Conservation (phyloP, 352 stramenopile genomes). For the Phytopythium ostracodes region DNA sequence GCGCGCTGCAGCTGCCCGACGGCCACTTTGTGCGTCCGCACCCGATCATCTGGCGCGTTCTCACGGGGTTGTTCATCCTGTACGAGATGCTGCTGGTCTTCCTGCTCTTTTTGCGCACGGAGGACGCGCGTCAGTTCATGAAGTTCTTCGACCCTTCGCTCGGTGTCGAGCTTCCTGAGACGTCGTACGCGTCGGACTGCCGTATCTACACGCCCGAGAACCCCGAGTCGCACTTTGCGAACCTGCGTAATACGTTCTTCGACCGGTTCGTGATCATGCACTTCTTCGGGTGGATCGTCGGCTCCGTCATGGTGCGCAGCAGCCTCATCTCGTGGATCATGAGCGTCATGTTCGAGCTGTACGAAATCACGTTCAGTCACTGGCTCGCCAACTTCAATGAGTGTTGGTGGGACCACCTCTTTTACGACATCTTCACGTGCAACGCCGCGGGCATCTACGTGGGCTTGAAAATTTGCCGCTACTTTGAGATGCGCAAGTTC, state of each 20-base stretch:
- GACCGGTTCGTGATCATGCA: constrained; percentile 90
- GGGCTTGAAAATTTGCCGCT: constrained; percentile 83
- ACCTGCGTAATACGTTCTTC: constrained; percentile 76
- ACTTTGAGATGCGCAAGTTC: constrained; percentile 87
- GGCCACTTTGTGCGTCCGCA: constrained; percentile 87
- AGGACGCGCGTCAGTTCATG: constrained; percentile 82
- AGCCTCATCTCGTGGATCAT: constrained; percentile 82
- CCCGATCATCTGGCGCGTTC: constrained; percentile 87
- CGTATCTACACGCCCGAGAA: constrained; percentile 86
- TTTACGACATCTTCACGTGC: constrained; percentile 93
- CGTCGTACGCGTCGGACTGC: constrained; percentile 81
- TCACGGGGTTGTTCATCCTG: constrained; percentile 89
- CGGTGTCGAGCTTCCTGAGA: constrained; percentile 73
- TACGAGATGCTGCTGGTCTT: constrained; percentile 91
- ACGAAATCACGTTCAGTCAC: constrained; percentile 88
- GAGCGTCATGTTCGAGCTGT: constrained; percentile 84
- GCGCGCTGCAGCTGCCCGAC: constrained; percentile 79
- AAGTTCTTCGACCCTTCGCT: constrained; percentile 78
- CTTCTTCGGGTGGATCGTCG: constrained; percentile 89
- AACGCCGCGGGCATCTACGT: constrained; percentile 91
- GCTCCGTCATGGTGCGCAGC: constrained; percentile 81
- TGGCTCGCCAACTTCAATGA: constrained; percentile 94
- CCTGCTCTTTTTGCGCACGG: constrained; percentile 77
- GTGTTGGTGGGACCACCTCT: constrained; percentile 95
- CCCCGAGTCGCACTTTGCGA: constrained; percentile 68